Percentiles rank a stretch among this genome's conserved stretches.
phyloP scores from a whole-genome alignment of 805 yeast species.

The Middelhovenomyces tepae region DNA sequence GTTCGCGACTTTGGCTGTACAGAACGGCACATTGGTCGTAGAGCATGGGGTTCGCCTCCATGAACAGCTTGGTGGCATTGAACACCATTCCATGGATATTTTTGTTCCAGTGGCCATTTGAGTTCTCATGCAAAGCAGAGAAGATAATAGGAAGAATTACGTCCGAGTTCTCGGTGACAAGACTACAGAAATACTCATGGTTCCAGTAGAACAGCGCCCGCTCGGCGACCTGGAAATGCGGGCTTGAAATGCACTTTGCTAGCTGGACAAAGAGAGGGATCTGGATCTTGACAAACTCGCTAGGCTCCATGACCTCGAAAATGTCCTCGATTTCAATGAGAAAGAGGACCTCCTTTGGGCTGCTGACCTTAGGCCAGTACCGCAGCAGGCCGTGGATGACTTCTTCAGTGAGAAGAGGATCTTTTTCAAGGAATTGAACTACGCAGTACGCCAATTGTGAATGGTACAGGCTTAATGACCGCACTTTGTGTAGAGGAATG shows the following conservation, averaged over 20 bases:
- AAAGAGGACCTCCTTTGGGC: constrained; percentile 94
- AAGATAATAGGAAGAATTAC: constrained; percentile 87
- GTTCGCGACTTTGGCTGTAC: constrained; percentile 71
- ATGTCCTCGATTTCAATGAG: constrained; percentile 94
- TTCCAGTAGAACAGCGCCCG: constrained; percentile 91
- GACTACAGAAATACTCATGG: constrained; percentile 82
- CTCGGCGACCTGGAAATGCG: constrained; percentile 96
- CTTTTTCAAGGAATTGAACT: constrained; percentile 93
- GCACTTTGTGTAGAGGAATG: constrained; percentile 87
- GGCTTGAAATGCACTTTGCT: constrained; percentile 85
- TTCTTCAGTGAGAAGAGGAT: constrained; percentile 84
- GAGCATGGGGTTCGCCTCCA: constrained; percentile 84
- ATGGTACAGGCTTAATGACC: constrained; percentile 81
- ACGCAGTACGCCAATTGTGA: constrained; percentile 97
- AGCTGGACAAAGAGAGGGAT: constrained; percentile 90
- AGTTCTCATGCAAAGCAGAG: constrained; percentile 79
- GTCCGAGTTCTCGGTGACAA: constrained; percentile 83
- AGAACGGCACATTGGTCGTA: constrained; percentile 89
- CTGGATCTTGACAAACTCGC: constrained; percentile 83
- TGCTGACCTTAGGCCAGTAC: constrained; percentile 94
- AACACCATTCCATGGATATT: constrained; percentile 86
- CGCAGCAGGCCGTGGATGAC: constrained; percentile 89
- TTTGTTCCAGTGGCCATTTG: constrained; percentile 82
- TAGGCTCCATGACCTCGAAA: constrained; percentile 90
- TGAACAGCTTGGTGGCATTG: constrained; percentile 81